These are phyloP conservation scores for Tetrahymena elliotti DNA, from an alignment of 73 alveolate genomes.

Conservation along the genomic window DNA sequence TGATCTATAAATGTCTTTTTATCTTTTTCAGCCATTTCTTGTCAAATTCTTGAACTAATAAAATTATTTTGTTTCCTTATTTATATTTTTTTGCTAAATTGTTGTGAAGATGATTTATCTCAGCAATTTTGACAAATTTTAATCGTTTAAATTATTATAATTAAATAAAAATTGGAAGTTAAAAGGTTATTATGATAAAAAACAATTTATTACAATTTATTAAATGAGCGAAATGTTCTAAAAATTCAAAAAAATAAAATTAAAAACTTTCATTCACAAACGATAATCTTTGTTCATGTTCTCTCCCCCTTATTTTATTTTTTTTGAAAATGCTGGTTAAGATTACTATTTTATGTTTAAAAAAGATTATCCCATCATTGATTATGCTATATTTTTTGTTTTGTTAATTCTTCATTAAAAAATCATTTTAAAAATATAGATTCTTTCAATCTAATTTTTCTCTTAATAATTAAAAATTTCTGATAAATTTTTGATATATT, in stretches of 20 bases:
- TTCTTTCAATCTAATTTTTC: too few species aligned
- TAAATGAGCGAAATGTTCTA: background rate
- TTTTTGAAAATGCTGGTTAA: too few species aligned
- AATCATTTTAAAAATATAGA: too few species aligned
- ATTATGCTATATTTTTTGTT: too few species aligned
- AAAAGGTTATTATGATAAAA: background rate
- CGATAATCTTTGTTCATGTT: background rate
- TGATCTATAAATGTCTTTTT: background rate
- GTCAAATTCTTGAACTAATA: background rate
- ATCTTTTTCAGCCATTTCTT: background rate
- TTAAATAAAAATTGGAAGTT: background rate
- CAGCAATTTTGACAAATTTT: background rate
- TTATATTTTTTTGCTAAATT: background rate
- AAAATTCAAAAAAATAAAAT: too few species aligned
- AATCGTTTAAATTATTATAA: background rate
- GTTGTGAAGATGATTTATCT: background rate
- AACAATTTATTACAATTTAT: background rate
- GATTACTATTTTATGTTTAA: too few species aligned
- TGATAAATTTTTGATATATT: background rate
- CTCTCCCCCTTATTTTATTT: background rate
- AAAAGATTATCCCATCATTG: too few species aligned
- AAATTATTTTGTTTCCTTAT: background rate
- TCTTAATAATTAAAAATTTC: too few species aligned
- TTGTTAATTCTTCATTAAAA: too few species aligned
- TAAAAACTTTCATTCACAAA: background rate